Percentiles rank a stretch among this genome's conserved stretches.
These are phyloP conservation scores for Podila epicladia DNA, from an alignment of 192 early-diverging fungal genomes.

Conservation along the genomic window DNA sequence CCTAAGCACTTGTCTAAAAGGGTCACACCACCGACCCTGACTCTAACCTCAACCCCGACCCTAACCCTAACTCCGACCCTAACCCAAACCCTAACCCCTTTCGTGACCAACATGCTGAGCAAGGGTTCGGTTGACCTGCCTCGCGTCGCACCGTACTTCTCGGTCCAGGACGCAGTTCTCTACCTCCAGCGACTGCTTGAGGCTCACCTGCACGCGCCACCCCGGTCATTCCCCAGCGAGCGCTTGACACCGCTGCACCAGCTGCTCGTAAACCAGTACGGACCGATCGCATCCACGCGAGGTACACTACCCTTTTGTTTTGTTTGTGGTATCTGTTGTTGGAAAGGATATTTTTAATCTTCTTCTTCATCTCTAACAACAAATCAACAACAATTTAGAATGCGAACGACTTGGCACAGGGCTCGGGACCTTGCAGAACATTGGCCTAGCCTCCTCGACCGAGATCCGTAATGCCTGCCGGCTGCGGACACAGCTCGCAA, in stretches of 20 bases:
- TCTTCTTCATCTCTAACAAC: neutral
- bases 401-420: neutral
- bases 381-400: neutral
- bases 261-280: neutral
- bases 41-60: too few species aligned
- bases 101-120: too few species aligned
- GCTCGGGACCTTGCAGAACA: conserved; percentile 12
- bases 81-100: too few species aligned
- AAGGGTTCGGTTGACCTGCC: neutral
- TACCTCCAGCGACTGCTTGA: neutral
- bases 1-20: too few species aligned
- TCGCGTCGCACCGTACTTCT: neutral
- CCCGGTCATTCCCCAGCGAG: neutral
- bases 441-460: neutral
- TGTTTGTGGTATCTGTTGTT: neutral
- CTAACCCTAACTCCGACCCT: too few species aligned
- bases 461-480: conserved; percentile 8
- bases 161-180: neutral
- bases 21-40: too few species aligned
- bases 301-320: neutral
- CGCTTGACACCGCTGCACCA: neutral
- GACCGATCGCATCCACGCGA: neutral
- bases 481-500: neutral
- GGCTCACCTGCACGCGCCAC: neutral
- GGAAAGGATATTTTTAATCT: neutral